Conservation (phyloP, 805 yeast genomes). For the Metschnikowia anglica region DNA sequence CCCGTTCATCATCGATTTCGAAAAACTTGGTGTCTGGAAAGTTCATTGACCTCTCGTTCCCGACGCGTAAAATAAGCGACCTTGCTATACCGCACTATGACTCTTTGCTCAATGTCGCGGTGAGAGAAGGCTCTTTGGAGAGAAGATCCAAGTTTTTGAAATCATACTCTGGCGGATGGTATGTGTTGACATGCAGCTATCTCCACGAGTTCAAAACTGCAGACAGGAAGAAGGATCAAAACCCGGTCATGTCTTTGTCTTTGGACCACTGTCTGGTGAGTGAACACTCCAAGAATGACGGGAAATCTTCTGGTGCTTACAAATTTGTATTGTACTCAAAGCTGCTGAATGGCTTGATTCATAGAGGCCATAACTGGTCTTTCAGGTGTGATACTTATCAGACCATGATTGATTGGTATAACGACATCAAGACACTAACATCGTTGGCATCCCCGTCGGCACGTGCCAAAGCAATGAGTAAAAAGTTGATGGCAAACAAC, state of each 20-base stretch:
- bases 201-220: constrained; percentile 85
- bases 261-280: constrained; percentile 77
- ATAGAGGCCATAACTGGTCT: constrained; percentile 90
- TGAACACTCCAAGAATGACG: constrained; percentile 77
- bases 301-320: constrained; percentile 52
- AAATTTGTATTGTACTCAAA: constrained; percentile 81
- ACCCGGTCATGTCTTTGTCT: constrained; percentile 80
- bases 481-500: constrained; percentile 20
- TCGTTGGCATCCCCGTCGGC: constrained; percentile 58
- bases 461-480: constrained; percentile 45
- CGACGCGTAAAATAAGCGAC: constrained; percentile 42
- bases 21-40: constrained; percentile 33
- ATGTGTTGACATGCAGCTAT: constrained; percentile 83
- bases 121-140: constrained; percentile 80
- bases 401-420: constrained; percentile 80
- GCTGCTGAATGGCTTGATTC: constrained; percentile 66
- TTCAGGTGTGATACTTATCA: constrained; percentile 85
- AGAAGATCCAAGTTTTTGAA: constrained; percentile 88
- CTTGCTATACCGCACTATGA: constrained; percentile 65
- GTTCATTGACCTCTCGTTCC: constrained; percentile 41
- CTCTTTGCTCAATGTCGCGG: constrained; percentile 60
- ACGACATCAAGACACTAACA: constrained; percentile 69
- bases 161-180: constrained; percentile 88
- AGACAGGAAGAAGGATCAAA: constrained; percentile 77
- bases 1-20: constrained; percentile 29